Evolutionary conservation across 495 filamentous ascomycete genomes (phyloP).

Genomic region (Melanomma pulvis-pyrius): DNA sequence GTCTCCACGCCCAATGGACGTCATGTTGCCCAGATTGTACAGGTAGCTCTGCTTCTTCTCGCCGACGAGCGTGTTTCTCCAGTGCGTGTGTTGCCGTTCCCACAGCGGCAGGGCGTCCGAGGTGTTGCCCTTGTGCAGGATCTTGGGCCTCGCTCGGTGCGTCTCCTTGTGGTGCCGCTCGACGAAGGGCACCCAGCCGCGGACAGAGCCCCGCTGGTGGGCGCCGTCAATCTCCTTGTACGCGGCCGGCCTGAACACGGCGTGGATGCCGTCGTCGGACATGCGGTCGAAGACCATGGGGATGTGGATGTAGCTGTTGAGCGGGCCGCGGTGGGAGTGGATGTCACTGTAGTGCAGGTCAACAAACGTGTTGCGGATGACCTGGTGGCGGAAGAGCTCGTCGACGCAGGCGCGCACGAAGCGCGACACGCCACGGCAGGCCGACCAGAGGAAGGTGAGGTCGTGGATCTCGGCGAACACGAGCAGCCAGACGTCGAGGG

Average conservation of each 20-base stretch:
- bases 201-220: slow-evolving; percentile 1
- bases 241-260: slow-evolving; percentile 19
- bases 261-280: slow-evolving; percentile 8
- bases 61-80: not conserved
- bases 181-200: slow-evolving; percentile 31
- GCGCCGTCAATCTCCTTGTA: not conserved
- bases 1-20: slow-evolving; percentile 21
- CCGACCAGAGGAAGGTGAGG: slow-evolving; percentile 17
- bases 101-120: not conserved
- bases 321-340: slow-evolving; percentile 8
- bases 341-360: slow-evolving; percentile 30
- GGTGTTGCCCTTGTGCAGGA: slow-evolving; percentile 15
- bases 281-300: slow-evolving; percentile 27
- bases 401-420: slow-evolving; percentile 26
- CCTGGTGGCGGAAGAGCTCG: slow-evolving; percentile 15
- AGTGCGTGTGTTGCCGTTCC: slow-evolving; percentile 1
- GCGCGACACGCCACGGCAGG: slow-evolving; percentile 20
- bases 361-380: slow-evolving; percentile 22
- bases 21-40: not conserved
- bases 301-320: slow-evolving; percentile 13
- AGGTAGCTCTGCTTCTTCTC: slow-evolving; percentile 9
- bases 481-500: slow-evolving; percentile 28
- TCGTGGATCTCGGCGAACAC: slow-evolving; percentile 17
- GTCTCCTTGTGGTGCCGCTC: slow-evolving; percentile 22
- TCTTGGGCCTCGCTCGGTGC: not conserved